Base-by-base conservation (phyloP, 257 asterid genomes). In the Nicotiana sylvestris region DNA sequence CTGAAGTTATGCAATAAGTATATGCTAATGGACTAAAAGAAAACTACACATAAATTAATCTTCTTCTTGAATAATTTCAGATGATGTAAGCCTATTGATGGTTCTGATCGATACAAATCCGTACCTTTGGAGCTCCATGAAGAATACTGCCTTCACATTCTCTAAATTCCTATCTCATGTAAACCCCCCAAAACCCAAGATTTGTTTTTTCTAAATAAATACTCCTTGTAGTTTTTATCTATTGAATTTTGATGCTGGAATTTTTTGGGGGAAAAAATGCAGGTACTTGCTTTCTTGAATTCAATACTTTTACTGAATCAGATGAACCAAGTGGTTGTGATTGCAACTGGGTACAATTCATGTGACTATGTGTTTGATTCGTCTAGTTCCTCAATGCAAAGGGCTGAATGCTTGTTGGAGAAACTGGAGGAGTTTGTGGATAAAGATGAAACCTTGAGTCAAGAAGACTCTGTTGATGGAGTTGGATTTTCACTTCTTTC, bases 81-180 rank as follows among this genome's bases (percentile, higher is more conserved):
- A 95, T 83, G 99, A 95, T 64, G 99, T 92, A 82, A 95, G 97
- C 82, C 85, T 94, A 81, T 77, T 94, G 86, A 87, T 95, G 99
- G 98, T 95, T 18, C 81, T 94, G 32, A 83, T 94, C 2, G 98
- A 95, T 84, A 87, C 96, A 11, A 95, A 95, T 67, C 98, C 98
- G 9, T 92, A 91, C 84, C 94, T 91, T 83, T 95, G 99, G 99
- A 90, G 90, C 88, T 90, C 97, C 3, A 66, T 88, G 76, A 89
- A 92, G 69, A 88, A 92, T 68, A 88, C 84, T 27, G 37, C 66
- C 9, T 85, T 92, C 46, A 86, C 91, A 27, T 91, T 94, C 87
- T 88, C 94, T 76, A 89, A 88, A 72, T 94, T 95, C 90, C 90
- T 95, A 60, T 88, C 97, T 49, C 94, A 91, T 66, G 99, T 95